Conservation (phyloP, 306 rosid species). For the Lagenaria siceraria region DNA sequence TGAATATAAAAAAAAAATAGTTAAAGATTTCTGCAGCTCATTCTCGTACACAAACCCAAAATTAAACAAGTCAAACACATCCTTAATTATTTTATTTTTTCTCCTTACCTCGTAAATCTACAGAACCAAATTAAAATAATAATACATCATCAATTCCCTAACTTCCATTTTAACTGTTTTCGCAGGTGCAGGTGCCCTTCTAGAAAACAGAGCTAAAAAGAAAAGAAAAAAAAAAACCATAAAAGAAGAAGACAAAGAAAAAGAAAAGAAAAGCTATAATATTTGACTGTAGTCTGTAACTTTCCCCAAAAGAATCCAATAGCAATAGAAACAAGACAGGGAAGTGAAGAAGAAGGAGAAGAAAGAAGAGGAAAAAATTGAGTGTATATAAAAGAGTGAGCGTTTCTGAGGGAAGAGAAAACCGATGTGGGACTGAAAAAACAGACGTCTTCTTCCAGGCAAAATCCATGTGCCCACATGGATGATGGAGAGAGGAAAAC, state of each 20-base stretch:
- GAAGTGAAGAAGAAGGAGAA: not conserved
- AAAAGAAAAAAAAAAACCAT: not conserved
- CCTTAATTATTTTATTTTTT: not conserved
- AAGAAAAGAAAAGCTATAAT: not conserved
- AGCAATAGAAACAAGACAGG: not conserved
- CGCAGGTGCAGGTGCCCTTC: not conserved
- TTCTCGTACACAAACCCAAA: not conserved
- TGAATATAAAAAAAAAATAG: not conserved
- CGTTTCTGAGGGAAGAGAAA: not conserved
- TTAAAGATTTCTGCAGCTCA: not conserved
- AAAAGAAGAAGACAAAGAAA: not conserved
- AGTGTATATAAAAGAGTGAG: not conserved
- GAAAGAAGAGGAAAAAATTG: not conserved
- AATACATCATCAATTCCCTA: not conserved
- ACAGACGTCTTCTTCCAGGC: constrained; percentile 88
- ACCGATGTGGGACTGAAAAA: constrained; percentile 41
- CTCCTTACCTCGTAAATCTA: not conserved
- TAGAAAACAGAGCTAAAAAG: not conserved
- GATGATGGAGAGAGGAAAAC: constrained; percentile 26
- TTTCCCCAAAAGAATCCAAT: not conserved
- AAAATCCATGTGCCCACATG: constrained; percentile 98
- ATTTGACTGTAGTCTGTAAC: not conserved
- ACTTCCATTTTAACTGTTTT: not conserved
- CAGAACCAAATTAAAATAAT: not conserved
- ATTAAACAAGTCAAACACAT: not conserved